Evolutionary conservation across 2,329 filamentous ascomycete genomes (phyloP), one percentile per base, ranked within the genome.

Genomic region (Stromatinia cepivora): DNA sequence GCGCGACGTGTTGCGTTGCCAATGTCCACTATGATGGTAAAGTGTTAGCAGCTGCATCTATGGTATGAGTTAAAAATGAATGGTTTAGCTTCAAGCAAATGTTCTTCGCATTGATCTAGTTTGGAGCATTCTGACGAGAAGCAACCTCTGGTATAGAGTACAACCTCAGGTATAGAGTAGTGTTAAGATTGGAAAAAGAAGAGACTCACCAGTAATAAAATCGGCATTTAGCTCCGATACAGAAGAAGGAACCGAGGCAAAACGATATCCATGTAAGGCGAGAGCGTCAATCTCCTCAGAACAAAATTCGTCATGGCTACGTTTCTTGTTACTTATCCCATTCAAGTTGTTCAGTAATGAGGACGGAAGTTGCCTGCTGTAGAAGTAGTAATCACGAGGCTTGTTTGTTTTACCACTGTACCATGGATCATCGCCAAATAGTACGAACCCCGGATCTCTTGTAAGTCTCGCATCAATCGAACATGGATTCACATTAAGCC

Each of bases 1-100:
- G 59, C 59, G 48, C 42, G 17, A 15, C 45, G 13, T n/a, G 59
- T n/a, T 63, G 59, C 48, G 9, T 63, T 63, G 3, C 45, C 45
- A 36, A 50, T 4, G 15, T 63, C 59, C 48, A 63, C 42, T 63
- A 6, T 11, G n/a, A 50, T 17, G 9, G n/a, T 17, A 63, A 7
- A 2, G 36, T 57, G 31, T 57, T 39, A 57, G 31, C 31, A 57
- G 54, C 36, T 36, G 20, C 31, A 20, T 57, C 36, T 10, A n/a
- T 39, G 54, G 54, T n/a, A 31, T 57, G 20, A 34, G 3, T 36
- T 39, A 15, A 36, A 25, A 57, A 57, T 36, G 1, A n/a, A 36
- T 3, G 20, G n/a, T 17, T 3, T 34, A 57, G 20, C 36, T 36
- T 57, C 54, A 39, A 39, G 17, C 8, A 57, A n/a, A 39, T 39